phyloP scores from a whole-genome alignment of 176 grass and related monocot genomes.

The Thinopyrum elongatum region DNA sequence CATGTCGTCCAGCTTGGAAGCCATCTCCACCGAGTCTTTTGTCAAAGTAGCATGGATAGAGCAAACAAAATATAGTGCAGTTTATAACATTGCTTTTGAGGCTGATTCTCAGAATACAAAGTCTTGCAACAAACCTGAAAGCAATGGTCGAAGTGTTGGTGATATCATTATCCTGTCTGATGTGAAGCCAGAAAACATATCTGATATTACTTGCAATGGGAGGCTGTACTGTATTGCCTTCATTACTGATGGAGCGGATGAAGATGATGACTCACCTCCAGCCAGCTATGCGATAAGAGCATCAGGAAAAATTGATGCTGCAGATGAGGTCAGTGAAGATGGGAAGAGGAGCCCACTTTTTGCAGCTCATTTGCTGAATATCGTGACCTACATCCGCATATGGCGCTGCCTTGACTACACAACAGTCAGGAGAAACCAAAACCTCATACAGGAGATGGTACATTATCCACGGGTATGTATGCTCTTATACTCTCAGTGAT shows the following conservation, averaged over 20 bases:
- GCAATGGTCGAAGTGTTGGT: slow-evolving; percentile 40
- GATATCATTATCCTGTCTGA: slow-evolving; percentile 65
- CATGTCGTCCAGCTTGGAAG: slow-evolving; percentile 45
- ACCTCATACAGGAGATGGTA: slow-evolving; percentile 29
- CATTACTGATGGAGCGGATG: slow-evolving; percentile 35
- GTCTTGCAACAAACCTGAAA: slow-evolving; percentile 12
- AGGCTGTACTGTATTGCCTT: slow-evolving; percentile 26
- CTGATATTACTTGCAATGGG: slow-evolving; percentile 30
- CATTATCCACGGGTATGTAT: slow-evolving; percentile 39
- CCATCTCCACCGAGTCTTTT: slow-evolving; percentile 33
- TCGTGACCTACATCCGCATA: slow-evolving; percentile 46
- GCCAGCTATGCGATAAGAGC: slow-evolving; percentile 32
- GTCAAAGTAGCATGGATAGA: slow-evolving; percentile 30
- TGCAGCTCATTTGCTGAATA: slow-evolving; percentile 59
- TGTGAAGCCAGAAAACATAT: slow-evolving; percentile 16
- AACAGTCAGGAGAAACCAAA: slow-evolving; percentile 15
- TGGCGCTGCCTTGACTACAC: slow-evolving; percentile 43
- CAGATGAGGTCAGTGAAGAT: neutral
- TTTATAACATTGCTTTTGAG: slow-evolving; percentile 2
- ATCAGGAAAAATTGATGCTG: slow-evolving; percentile 34
- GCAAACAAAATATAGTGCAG: neutral
- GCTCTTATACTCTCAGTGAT: neutral
- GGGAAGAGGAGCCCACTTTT: slow-evolving; percentile 20
- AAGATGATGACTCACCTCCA: slow-evolving; percentile 32
- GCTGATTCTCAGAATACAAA: neutral